Evolutionary conservation across 164 flowering plant genomes (phyloP), one percentile per base, ranked within the genome.

Genomic region (Piper longum): DNA sequence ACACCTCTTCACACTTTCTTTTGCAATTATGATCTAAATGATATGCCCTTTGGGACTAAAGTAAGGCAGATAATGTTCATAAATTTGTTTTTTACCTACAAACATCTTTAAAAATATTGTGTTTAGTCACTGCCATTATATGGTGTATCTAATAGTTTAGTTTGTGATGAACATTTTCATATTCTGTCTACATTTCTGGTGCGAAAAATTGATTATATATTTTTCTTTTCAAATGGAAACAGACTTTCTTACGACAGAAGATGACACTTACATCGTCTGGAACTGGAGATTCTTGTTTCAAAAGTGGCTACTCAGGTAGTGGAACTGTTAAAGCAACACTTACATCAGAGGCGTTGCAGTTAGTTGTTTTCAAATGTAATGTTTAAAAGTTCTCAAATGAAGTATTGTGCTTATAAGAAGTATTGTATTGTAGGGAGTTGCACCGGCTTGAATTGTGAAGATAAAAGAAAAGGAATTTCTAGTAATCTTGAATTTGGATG

Each of bases 11-110:
- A 91, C 74, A 87, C 98, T n/a, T 89, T 82, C 75, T 80, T 89
- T 70, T 91, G 98, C 78, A 85, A 82, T 68, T 91, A 91, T 71
- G 96, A 91, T 76, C 72, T 91, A 74, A 85, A 81, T 68, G 98
- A 91, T 79, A 91, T 91, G 98, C 98, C 98, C 19, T 81, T 89
- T 68, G 96, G 96, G 62, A 89, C 98, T 54, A 91, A 91, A 81
- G 98, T 91, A 68, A 64, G 78, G 66, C 18, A 16, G 5, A 54
- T 8, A 9, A 12, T 48, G 52, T 48, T 48, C 14, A 9, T 48
- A 8, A 48, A 14, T 48, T 3, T 48, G 9, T 2, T 48, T 26
- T 26, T 26, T 26, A 26, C 36, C 36, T 26, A 26, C 36, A 26
- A 26, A 26, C n/a, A 26, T 2, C 36, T 0, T 26, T 26, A 1